Evolutionary conservation across 768 basidiomycete genomes (phyloP).

Genomic region (Xerocomus spinulosus): DNA sequence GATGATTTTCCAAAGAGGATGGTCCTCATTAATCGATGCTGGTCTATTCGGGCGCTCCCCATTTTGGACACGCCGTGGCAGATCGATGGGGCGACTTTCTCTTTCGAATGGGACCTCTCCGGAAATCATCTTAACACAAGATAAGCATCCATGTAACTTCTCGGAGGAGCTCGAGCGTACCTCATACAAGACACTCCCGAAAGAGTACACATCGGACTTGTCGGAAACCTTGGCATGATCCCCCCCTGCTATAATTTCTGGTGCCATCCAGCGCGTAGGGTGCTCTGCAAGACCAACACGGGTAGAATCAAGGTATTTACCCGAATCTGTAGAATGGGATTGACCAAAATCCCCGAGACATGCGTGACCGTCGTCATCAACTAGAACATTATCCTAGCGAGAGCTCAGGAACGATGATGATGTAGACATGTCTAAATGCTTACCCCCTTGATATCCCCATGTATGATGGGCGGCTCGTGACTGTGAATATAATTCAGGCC

Average conservation of each 20-base stretch:
- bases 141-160: not conserved
- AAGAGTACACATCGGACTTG: conserved; percentile 23
- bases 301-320: conserved; percentile 21
- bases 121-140: conserved; percentile 15
- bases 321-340: conserved; percentile 22
- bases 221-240: conserved; percentile 7
- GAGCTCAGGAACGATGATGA: not conserved
- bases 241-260: conserved; percentile 15
- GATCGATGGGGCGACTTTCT: rapidly evolving
- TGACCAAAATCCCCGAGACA: conserved; percentile 27
- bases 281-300: conserved; percentile 12
- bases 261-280: conserved; percentile 26
- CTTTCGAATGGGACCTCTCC: conserved; percentile 13
- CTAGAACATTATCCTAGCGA: conserved; percentile 23
- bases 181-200: conserved; percentile 31
- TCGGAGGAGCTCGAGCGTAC: conserved; percentile 6
- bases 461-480: conserved; percentile 30
- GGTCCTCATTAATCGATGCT: not conserved
- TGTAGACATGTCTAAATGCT: conserved; percentile 5
- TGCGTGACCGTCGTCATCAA: conserved; percentile 13
- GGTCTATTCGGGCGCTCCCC: conserved; percentile 9
- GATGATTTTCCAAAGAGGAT: conserved; percentile 14
- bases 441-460: conserved; percentile 40
- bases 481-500: conserved; percentile 24
- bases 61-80: not conserved